phyloP scores from a whole-genome alignment of 2,329 filamentous ascomycete species.

The Claviceps fusiformis region DNA sequence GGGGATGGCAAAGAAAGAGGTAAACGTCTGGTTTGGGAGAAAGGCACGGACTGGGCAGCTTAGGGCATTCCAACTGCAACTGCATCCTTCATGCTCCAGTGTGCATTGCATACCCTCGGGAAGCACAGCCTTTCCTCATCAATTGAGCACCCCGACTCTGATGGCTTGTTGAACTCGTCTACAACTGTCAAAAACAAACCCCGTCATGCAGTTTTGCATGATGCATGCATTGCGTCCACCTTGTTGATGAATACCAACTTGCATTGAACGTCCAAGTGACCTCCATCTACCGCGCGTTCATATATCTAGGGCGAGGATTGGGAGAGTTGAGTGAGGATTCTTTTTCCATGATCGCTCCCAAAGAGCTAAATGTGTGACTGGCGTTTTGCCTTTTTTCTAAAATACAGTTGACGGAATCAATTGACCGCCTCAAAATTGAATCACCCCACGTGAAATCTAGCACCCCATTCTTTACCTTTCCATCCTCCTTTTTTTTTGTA shows the following conservation, averaged over 20 bases:
- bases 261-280: not conserved
- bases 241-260: not conserved
- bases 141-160: not conserved
- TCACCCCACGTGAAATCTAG: not conserved
- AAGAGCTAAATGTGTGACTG: not conserved
- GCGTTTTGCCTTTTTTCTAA: not conserved
- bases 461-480: no score
- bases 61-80: not conserved
- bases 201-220: not conserved
- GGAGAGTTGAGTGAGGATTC: slow-evolving; percentile 1
- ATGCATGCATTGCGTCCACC: not conserved
- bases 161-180: not conserved
- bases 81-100: not conserved
- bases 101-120: not conserved
- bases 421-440: not conserved
- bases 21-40: not conserved
- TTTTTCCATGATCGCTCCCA: not conserved
- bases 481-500: not conserved
- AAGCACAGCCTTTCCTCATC: not conserved
- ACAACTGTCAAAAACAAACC: not conserved
- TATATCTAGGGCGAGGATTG: not conserved
- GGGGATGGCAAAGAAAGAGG: not conserved
- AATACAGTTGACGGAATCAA: not conserved
- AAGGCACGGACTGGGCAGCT: not conserved
- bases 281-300: not conserved